These are phyloP conservation scores for Fusarium buharicum DNA, from an alignment of 2,329 filamentous ascomycete species.

Conservation along the genomic window DNA sequence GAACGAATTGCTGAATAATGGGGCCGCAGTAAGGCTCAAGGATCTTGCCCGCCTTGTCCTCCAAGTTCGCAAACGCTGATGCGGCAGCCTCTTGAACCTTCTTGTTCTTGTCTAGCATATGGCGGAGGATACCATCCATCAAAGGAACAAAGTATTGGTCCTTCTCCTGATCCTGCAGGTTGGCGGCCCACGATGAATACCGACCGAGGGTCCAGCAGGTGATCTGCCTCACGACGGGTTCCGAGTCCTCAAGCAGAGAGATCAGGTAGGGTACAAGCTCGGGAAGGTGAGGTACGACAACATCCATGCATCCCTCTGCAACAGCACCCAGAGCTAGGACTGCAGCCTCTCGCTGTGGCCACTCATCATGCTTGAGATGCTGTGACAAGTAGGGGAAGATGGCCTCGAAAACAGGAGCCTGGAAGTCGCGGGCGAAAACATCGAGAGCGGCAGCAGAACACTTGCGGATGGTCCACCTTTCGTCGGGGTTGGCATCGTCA, in stretches of 20 bases:
- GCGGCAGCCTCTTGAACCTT: conserved; percentile 96
- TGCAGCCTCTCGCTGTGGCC: conserved; percentile 92
- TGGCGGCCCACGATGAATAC: conserved; percentile 92
- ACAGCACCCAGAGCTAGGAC: conserved; percentile 95
- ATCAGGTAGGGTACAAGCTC: conserved; percentile 92
- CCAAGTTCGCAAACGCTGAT: conserved; percentile 94
- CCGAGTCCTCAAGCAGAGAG: conserved; percentile 81
- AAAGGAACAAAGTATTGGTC: conserved; percentile 89
- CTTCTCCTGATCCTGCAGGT: conserved; percentile 74
- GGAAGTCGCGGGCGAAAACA: conserved; percentile 91
- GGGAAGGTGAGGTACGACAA: conserved; percentile 88
- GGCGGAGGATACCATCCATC: conserved; percentile 93
- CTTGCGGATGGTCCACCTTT: conserved; percentile 94
- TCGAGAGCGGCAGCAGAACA: conserved; percentile 96
- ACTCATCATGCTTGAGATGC: conserved; percentile 87
- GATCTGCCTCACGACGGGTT: conserved; percentile 94
- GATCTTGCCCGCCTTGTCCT: conserved; percentile 87
- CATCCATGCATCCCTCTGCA: conserved; percentile 91
- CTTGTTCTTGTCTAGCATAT: conserved; percentile 98
- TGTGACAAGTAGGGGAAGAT: conserved; percentile 93
- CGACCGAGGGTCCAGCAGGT: conserved; percentile 97
- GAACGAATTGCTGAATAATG: conserved; percentile 91
- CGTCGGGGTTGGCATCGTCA: conserved; percentile 85
- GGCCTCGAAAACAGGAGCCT: conserved; percentile 85
- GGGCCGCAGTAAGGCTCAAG: conserved; percentile 87